A percentile compares a stretch with the other conserved stretches of the same genome.
phyloP scores from a whole-genome alignment of 2,329 filamentous ascomycete species.

The Sclerotinia subarctica region DNA sequence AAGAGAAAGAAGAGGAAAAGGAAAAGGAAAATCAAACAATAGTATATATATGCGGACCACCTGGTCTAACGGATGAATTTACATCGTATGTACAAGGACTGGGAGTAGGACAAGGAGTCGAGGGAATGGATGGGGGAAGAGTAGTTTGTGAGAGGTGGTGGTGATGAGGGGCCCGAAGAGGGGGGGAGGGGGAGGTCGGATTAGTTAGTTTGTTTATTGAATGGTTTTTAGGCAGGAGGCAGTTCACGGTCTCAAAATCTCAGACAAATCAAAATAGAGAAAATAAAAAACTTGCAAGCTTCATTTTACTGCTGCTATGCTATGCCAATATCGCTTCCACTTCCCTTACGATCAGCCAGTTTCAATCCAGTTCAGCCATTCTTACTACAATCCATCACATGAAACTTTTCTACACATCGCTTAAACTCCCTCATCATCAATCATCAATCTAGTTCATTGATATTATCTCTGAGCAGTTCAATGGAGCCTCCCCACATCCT shows the following conservation, averaged over 20 bases:
- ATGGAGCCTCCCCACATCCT: background rate
- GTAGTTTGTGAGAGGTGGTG: background rate
- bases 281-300: slow-evolving; percentile 2
- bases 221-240: no score
- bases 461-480: background rate
- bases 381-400: background rate
- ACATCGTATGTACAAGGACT: background rate
- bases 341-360: background rate
- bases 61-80: background rate
- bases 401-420: background rate
- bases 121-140: background rate
- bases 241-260: background rate
- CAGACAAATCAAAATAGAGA: background rate
- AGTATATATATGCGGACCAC: background rate
- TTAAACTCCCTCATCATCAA: background rate
- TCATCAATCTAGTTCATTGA: background rate
- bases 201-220: no score
- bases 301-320: background rate
- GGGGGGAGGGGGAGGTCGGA: no score
- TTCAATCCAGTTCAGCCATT: background rate
- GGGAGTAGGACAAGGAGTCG: no score
- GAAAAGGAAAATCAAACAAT: background rate
- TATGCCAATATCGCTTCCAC: background rate
- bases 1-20: no score
- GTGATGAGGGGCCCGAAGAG: background rate